Conservation (phyloP, 208 protist species). For the Jaenimonas drosophilae region DNA sequence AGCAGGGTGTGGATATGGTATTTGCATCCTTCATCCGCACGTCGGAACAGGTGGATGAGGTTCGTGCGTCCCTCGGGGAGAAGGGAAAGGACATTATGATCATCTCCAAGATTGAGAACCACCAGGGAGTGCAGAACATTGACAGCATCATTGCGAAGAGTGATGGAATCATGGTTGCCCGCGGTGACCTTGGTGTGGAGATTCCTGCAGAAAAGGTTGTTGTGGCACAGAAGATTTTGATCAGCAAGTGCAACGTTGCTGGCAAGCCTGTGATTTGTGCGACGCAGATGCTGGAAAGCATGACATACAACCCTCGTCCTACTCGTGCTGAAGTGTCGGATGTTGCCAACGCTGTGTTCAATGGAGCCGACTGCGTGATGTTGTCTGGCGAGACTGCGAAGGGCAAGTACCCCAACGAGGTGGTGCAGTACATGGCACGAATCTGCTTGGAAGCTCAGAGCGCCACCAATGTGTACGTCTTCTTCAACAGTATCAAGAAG, state of each 20-base stretch:
- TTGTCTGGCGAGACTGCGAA: constrained; percentile 98
- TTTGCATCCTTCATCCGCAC: constrained; percentile 98
- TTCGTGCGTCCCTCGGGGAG: constrained; percentile 86
- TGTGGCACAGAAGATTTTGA: constrained; percentile 98
- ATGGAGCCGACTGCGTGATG: constrained; percentile 99
- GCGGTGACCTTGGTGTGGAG: constrained; percentile 98
- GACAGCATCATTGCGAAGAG: constrained; percentile 95
- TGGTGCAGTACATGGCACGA: constrained; percentile 93
- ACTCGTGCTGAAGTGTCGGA: constrained; percentile 98
- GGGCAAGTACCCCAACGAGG: constrained; percentile 93
- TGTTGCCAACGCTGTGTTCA: constrained; percentile 97
- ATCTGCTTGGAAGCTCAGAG: constrained; percentile 88
- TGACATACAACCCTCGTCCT: constrained; percentile 95
- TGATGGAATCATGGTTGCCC: constrained; percentile 99
- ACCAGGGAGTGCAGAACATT: constrained; percentile 97
- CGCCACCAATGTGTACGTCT: constrained; percentile 59
- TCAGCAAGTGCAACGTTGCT: constrained; percentile 95
- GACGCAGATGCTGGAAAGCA: constrained; percentile 99
- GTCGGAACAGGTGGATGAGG: constrained; percentile 89
- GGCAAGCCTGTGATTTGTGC: constrained; percentile 99
- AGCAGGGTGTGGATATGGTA: constrained; percentile 97
- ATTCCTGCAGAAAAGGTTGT: constrained; percentile 97
- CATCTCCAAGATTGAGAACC: constrained; percentile 99
- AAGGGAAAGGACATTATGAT: constrained; percentile 91
- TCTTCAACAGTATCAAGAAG: constrained; percentile 82